phyloP scores from a whole-genome alignment of 2,329 filamentous ascomycete genomes.

The Diaporthe vexans region DNA sequence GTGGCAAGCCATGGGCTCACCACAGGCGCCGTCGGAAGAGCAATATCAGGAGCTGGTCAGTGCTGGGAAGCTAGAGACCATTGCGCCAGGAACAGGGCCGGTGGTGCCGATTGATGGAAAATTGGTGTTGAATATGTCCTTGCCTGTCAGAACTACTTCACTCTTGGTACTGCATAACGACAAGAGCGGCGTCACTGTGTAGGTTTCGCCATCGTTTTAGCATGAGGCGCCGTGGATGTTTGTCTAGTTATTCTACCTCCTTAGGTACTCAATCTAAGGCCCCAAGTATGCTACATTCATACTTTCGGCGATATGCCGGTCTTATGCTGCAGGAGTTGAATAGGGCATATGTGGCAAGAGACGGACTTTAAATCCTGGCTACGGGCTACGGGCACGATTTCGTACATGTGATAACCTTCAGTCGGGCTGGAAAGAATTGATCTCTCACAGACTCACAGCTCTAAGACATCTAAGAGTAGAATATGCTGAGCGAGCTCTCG shows the following conservation, averaged over 20 bases:
- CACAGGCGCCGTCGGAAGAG: constrained; percentile 25
- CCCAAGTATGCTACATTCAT: background rate
- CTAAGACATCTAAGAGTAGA: background rate
- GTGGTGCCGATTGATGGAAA: constrained; percentile 4
- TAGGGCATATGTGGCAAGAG: background rate
- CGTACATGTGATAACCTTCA: background rate
- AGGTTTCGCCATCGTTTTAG: constrained; percentile 24
- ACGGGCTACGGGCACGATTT: too few relatives aligned
- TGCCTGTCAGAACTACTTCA: constrained; percentile 29
- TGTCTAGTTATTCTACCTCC: background rate
- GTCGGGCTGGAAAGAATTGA: too few relatives aligned
- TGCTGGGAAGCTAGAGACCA: constrained; percentile 3
- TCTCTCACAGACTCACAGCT: background rate
- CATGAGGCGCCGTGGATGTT: background rate
- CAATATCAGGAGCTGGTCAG: constrained; percentile 21
- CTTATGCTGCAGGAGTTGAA: background rate
- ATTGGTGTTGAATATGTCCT: background rate
- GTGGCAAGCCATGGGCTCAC: constrained; percentile 33
- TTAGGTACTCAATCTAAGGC: too few relatives aligned
- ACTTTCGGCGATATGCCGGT: background rate
- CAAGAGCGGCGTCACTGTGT: background rate
- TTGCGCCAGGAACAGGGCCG: background rate
- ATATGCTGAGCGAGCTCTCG: background rate
- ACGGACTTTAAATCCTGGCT: background rate
- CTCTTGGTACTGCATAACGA: constrained; percentile 32